Evolutionary conservation across 2,329 filamentous ascomycete species (phyloP).

Genomic region (Colletotrichum zoysiae): DNA sequence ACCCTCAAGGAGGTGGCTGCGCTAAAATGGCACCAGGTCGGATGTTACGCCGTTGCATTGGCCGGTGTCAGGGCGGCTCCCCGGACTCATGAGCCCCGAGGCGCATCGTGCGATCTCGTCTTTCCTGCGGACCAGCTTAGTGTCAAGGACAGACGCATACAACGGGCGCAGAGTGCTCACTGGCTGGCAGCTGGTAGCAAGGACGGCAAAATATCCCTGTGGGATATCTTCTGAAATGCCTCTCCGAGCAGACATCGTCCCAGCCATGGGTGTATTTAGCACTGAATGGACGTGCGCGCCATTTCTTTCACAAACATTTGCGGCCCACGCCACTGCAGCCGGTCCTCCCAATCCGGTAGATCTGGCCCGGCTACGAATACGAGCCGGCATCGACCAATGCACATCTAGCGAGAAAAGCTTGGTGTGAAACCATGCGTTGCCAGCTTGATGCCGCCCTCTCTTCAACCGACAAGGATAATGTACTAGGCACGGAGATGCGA

Average conservation of each 20-base stretch:
- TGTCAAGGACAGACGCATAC: constrained; percentile 73
- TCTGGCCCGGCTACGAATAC: constrained; percentile 2
- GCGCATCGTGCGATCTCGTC: constrained; percentile 21
- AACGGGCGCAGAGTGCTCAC: constrained; percentile 77
- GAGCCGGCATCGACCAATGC: neutral
- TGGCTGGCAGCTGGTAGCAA: constrained; percentile 94
- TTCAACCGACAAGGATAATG: neutral
- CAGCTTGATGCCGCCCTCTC: neutral
- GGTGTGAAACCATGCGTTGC: neutral
- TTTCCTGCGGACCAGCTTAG: constrained; percentile 49
- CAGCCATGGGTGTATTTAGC: constrained; percentile 9
- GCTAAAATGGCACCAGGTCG: constrained; percentile 92
- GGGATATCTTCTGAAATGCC: constrained; percentile 84
- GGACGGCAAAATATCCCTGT: constrained; percentile 94
- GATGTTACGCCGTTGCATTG: constrained; percentile 86
- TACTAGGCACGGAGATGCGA: neutral
- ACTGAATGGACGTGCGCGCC: constrained; percentile 4
- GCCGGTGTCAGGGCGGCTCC: constrained; percentile 55
- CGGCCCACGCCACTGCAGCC: neutral
- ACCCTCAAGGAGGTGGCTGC: constrained; percentile 90
- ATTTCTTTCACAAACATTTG: constrained; percentile 12
- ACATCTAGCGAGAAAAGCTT: neutral
- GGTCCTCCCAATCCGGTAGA: neutral
- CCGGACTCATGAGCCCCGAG: constrained; percentile 24
- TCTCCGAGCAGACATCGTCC: neutral